Evolutionary conservation across 768 basidiomycete species (phyloP), one percentile per base, ranked within the genome.

Genomic region (Suillus bovinus): DNA sequence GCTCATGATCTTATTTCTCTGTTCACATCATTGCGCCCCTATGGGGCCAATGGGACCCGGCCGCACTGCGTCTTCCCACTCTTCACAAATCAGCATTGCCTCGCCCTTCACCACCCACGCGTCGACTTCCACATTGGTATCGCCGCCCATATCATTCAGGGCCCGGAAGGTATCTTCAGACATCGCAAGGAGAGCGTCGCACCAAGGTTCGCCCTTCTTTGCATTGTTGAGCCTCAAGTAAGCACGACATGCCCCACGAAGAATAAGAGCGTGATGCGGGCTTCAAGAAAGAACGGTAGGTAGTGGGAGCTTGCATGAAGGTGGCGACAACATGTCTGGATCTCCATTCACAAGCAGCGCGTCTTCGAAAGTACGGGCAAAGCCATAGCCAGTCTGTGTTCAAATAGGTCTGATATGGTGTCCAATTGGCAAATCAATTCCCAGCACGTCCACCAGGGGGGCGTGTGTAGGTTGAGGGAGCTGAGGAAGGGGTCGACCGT

Each of bases 1-100:
- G 34, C 10, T 34, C 34, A 34, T 34, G 34, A n/a, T n/a, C n/a
- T n/a, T n/a, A n/a, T n/a, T n/a, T n/a, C n/a, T n/a, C n/a, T n/a
- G n/a, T n/a, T n/a, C n/a, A n/a, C n/a, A n/a, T n/a, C n/a, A n/a
- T n/a, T n/a, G n/a, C n/a, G n/a, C n/a, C n/a, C n/a, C n/a, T n/a
- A n/a, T n/a, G n/a, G n/a, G n/a, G n/a, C n/a, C n/a, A n/a, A n/a
- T n/a, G n/a, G n/a, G n/a, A n/a, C n/a, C n/a, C n/a, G n/a, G n/a
- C n/a, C 91, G 73, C 0, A 94, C 88, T 1, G 93, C 95, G 62
- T 94, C 91, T 52, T 96, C 93, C 84, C 86, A 98, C 64, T 91
- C 87, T 70, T 94, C 93, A 60, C 86, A 84, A 60, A 81, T 82
- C 64, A 95, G 68, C 64, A 88, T 65, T 2, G 80, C 82, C 74